These are phyloP conservation scores for Penicillium sp. DNA, from an alignment of 2,329 filamentous ascomycete species.

Conservation along the genomic window DNA sequence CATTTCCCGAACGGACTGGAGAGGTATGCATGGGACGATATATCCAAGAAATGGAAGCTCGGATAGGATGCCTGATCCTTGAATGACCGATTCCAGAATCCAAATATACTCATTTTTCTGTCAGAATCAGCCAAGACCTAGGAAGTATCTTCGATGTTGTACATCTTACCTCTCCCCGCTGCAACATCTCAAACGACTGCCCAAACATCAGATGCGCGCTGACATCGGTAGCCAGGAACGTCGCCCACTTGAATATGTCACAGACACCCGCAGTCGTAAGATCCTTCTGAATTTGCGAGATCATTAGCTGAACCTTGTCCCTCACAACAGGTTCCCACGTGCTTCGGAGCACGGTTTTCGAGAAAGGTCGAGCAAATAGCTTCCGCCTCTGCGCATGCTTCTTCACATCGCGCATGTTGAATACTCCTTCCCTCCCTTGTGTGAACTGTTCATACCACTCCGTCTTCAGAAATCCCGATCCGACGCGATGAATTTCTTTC, in stretches of 20 bases:
- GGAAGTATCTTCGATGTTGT: background rate
- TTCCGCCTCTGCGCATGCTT: constrained; percentile 41
- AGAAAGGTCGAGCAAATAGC: constrained; percentile 43
- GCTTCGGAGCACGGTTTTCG: constrained; percentile 8
- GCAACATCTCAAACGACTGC: constrained; percentile 46
- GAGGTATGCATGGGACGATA: background rate
- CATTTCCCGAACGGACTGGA: background rate
- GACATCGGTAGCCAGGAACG: constrained; percentile 53
- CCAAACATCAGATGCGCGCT: constrained; percentile 54
- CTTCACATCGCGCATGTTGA: constrained; percentile 40
- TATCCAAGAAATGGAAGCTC: background rate
- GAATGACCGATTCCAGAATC: background rate
- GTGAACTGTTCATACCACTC: constrained; percentile 28
- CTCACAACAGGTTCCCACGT: constrained; percentile 38
- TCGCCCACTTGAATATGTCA: constrained; percentile 53
- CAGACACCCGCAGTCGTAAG: constrained; percentile 23
- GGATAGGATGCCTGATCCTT: background rate
- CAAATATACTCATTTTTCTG: background rate
- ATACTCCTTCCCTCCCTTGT: constrained; percentile 29
- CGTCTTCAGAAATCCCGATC: constrained; percentile 27
- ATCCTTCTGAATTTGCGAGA: constrained; percentile 33
- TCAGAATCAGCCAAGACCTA: background rate
- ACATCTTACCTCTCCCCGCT: background rate
- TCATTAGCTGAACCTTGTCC: constrained; percentile 37
- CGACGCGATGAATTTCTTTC: constrained; percentile 29